Conservation (phyloP, 768 basidiomycete species). For the Cystobasidium ongulense region DNA sequence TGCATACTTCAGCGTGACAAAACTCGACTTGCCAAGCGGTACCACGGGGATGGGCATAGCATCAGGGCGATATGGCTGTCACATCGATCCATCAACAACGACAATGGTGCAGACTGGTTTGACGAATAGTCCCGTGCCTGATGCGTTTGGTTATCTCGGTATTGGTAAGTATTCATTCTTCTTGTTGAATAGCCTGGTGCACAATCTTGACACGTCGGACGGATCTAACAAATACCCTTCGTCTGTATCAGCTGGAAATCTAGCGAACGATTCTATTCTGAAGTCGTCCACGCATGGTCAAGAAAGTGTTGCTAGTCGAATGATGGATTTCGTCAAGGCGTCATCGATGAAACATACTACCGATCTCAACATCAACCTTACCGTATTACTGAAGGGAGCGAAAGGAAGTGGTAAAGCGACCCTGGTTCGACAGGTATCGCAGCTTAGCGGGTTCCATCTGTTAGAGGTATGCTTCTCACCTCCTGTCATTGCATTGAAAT, state of each 20-base stretch:
- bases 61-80: slow-evolving; percentile 25
- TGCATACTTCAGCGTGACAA: slow-evolving; percentile 70
- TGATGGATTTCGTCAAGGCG: slow-evolving; percentile 24
- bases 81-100: slow-evolving; percentile 17
- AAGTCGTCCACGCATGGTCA: background rate
- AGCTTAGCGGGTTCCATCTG: slow-evolving; percentile 62
- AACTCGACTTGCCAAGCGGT: slow-evolving; percentile 51
- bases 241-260: background rate
- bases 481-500: background rate
- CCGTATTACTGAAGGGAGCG: slow-evolving; percentile 68
- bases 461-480: slow-evolving; percentile 43
- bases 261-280: background rate
- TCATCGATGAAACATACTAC: slow-evolving; percentile 42
- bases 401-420: slow-evolving; percentile 76
- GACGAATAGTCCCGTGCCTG: slow-evolving; percentile 1
- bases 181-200: too few species aligned
- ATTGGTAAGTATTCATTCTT: background rate
- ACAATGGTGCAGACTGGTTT: slow-evolving; percentile 29
- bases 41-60: slow-evolving; percentile 38
- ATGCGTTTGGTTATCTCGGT: background rate
- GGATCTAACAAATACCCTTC: background rate
- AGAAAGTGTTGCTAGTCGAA: slow-evolving; percentile 4
- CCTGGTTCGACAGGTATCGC: slow-evolving; percentile 48
- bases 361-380: slow-evolving; percentile 54
- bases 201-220: too few species aligned